These are phyloP conservation scores for Cyclotella baltica DNA, from an alignment of 108 stramenopile species.

Conservation along the genomic window DNA sequence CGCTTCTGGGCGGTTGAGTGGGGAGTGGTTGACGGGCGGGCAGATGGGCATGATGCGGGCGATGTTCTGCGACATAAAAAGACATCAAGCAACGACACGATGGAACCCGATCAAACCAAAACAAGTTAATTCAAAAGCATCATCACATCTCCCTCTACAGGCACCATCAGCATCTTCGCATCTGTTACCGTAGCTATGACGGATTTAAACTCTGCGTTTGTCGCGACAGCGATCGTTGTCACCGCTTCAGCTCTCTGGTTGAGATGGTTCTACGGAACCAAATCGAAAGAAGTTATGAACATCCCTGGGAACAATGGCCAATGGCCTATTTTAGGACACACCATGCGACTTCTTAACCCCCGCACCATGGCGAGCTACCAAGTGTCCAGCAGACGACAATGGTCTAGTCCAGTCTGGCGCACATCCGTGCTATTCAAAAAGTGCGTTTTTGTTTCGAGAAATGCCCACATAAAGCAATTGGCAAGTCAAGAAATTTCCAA, in stretches of 20 bases:
- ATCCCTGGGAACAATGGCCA: conserved; percentile 14
- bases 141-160: too few relatives aligned
- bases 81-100: too few relatives aligned
- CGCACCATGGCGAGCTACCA: conserved; percentile 43
- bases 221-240: not conserved
- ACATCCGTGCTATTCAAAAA: conserved; percentile 29
- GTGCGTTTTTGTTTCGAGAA: conserved; percentile 38
- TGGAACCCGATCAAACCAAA: too few relatives aligned
- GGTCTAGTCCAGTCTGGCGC: conserved; percentile 17
- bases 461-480: conserved; percentile 18
- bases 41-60: too few relatives aligned
- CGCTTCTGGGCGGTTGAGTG: too few relatives aligned
- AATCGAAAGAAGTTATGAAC: not conserved
- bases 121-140: too few relatives aligned
- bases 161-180: too few relatives aligned
- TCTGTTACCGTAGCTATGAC: too few relatives aligned
- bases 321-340: conserved; percentile 46
- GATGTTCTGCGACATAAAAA: too few relatives aligned
- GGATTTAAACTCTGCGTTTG: too few relatives aligned
- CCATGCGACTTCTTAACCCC: conserved; percentile 34
- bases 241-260: not conserved
- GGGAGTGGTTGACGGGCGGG: too few relatives aligned
- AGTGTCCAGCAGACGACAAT: conserved; percentile 27
- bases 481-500: conserved; percentile 29
- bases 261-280: not conserved